Evolutionary conservation across 805 yeast genomes (phyloP).

Genomic region (Saturnispora quitensis): DNA sequence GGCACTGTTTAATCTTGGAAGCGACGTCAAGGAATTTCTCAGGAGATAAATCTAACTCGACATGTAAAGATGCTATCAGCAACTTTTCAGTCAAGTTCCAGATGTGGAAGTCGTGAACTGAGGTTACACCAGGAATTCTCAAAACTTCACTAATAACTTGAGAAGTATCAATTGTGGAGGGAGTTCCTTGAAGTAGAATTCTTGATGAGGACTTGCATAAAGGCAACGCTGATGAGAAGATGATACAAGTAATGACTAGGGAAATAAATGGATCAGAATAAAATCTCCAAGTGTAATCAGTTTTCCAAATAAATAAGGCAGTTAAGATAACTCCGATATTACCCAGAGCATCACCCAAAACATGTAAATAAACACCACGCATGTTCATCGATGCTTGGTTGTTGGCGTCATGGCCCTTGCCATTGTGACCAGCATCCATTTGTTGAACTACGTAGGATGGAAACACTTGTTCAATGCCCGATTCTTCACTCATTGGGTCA

Average conservation of each 20-base stretch:
- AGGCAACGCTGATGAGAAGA: constrained; percentile 87
- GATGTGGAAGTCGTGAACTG: constrained; percentile 91
- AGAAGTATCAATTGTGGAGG: constrained; percentile 70
- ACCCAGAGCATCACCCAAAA: constrained; percentile 92
- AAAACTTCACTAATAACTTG: constrained; percentile 61
- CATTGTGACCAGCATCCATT: constrained; percentile 8
- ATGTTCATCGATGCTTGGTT: constrained; percentile 69
- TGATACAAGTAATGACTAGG: constrained; percentile 74
- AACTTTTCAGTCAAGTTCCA: constrained; percentile 91
- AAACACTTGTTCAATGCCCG: constrained; percentile 22
- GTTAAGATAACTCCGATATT: constrained; percentile 87
- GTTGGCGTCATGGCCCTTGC: constrained; percentile 8
- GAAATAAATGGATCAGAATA: constrained; percentile 85
- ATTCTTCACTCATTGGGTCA: constrained; percentile 13
- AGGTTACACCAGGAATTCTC: constrained; percentile 60
- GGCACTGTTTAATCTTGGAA: constrained; percentile 61
- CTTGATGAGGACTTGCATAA: constrained; percentile 79
- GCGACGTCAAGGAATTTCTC: constrained; percentile 64
- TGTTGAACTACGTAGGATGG: constrained; percentile 23
- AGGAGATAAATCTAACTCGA: constrained; percentile 60
- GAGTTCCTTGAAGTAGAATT: constrained; percentile 88
- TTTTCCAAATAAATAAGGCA: constrained; percentile 89
- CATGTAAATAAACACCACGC: constrained; percentile 96
- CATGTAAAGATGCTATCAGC: constrained; percentile 82
- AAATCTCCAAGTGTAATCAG: constrained; percentile 80